Conservation (phyloP, 345 rosid genomes). For the Salix udensis region DNA sequence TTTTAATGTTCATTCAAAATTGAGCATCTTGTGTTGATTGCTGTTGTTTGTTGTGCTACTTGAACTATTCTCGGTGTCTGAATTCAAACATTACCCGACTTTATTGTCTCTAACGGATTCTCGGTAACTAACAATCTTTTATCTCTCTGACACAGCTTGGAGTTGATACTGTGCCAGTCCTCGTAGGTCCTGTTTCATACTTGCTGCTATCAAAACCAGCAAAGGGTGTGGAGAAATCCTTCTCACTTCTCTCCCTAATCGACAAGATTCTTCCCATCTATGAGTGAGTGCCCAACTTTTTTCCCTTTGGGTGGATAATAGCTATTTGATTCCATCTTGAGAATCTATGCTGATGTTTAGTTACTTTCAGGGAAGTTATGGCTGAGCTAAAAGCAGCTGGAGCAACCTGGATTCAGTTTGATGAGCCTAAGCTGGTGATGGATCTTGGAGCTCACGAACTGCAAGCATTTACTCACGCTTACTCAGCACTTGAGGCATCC, state of each 20-base stretch:
- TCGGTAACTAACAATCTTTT: neutral
- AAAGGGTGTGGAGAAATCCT: conserved; percentile 85
- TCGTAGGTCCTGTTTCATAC: conserved; percentile 92
- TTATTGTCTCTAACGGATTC: neutral
- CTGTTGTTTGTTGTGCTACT: neutral
- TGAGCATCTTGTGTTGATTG: neutral
- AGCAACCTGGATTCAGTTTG: conserved; percentile 90
- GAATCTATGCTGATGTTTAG: neutral
- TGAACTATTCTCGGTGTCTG: neutral
- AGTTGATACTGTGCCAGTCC: conserved; percentile 77
- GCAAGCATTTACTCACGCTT: conserved; percentile 75
- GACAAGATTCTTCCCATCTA: conserved; percentile 80
- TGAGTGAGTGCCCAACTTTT: conserved; percentile 47
- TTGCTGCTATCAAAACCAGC: conserved; percentile 89
- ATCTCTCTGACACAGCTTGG: conserved; percentile 62
- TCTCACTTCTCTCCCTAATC: conserved; percentile 74
- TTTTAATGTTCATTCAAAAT: neutral
- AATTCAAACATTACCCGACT: neutral
- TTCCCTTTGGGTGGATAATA: neutral
- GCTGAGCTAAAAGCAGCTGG: conserved; percentile 90
- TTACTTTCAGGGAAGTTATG: conserved; percentile 65
- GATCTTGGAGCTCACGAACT: conserved; percentile 76
- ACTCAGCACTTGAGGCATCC: conserved; percentile 68
- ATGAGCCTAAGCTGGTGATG: conserved; percentile 89
- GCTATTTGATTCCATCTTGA: neutral